Evolutionary conservation across 2,329 filamentous ascomycete species (phyloP).

Genomic region (Fusarium stilboides): DNA sequence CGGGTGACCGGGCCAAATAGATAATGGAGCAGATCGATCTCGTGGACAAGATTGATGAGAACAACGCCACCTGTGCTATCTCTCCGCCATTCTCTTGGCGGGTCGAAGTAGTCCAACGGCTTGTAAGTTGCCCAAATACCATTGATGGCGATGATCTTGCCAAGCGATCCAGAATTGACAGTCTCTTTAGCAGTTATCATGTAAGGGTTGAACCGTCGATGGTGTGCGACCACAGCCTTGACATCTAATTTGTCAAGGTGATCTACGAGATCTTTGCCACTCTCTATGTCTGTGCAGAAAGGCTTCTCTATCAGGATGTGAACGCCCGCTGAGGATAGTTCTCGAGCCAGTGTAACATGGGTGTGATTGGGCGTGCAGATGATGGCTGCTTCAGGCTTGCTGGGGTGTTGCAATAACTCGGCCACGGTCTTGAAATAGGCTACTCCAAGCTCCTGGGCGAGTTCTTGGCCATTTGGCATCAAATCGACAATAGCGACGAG

Average conservation of each 20-base stretch:
- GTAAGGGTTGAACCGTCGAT: conserved; percentile 72
- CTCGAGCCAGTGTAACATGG: conserved; percentile 66
- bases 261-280: conserved; percentile 53
- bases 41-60: conserved; percentile 73
- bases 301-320: conserved; percentile 73
- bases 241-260: conserved; percentile 50
- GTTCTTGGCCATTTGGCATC: conserved; percentile 34
- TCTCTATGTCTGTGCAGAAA: conserved; percentile 59
- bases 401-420: conserved; percentile 58
- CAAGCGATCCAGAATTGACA: conserved; percentile 59
- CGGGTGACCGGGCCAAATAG: conserved; percentile 67
- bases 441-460: conserved; percentile 45
- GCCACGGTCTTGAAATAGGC: conserved; percentile 54
- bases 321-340: conserved; percentile 63
- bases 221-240: conserved; percentile 70
- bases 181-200: conserved; percentile 64
- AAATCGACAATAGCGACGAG: conserved; percentile 53
- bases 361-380: conserved; percentile 73
- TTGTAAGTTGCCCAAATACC: conserved; percentile 70
- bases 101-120: conserved; percentile 65
- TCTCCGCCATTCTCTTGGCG: conserved; percentile 64
- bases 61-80: conserved; percentile 62
- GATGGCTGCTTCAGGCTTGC: conserved; percentile 67
- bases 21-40: conserved; percentile 71
- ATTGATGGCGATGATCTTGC: conserved; percentile 65